Percentiles rank a stretch among this genome's conserved stretches.
Conservation (phyloP, 768 basidiomycete genomes). For the Psilocybe sp. region DNA sequence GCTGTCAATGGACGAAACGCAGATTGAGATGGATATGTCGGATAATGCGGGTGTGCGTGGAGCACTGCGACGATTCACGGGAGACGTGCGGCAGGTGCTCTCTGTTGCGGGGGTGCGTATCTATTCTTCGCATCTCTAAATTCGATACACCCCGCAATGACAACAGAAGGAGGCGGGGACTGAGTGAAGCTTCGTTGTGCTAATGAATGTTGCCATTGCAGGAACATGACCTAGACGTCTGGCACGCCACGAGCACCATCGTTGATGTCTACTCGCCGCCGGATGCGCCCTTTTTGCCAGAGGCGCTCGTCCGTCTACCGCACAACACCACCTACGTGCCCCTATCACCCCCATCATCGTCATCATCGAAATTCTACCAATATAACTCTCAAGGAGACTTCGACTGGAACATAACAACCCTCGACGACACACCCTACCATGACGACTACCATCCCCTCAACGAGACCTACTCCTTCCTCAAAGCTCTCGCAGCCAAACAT, state of each 20-base stretch:
- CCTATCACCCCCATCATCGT: constrained; percentile 9
- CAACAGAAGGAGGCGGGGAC: constrained; percentile 9
- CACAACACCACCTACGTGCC: constrained; percentile 18
- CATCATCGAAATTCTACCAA: constrained; percentile 5
- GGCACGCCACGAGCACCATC: constrained; percentile 43
- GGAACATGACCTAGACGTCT: constrained; percentile 47
- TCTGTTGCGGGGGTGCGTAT: no score
- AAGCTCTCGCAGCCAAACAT: constrained; percentile 40
- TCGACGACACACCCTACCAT: constrained; percentile 39
- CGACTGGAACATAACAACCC: constrained; percentile 32
- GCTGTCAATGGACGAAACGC: no score
- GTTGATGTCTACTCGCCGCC: constrained; percentile 49
- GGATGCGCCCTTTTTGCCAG: constrained; percentile 15
- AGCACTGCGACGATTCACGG: no score
- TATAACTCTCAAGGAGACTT: not conserved
- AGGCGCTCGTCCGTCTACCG: constrained; percentile 19
- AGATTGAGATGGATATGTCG: no score
- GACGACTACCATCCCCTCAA: constrained; percentile 52
- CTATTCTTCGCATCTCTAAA: no score
- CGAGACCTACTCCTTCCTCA: constrained; percentile 52
- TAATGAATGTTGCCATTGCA: constrained; percentile 15
- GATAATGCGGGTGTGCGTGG: no score
- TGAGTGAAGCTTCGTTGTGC: not conserved
- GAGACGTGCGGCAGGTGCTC: no score
- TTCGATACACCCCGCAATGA: constrained; percentile 6